Evolutionary conservation across 139 green algal species (phyloP).

Genomic region (Mychonastes homosphaera): DNA sequence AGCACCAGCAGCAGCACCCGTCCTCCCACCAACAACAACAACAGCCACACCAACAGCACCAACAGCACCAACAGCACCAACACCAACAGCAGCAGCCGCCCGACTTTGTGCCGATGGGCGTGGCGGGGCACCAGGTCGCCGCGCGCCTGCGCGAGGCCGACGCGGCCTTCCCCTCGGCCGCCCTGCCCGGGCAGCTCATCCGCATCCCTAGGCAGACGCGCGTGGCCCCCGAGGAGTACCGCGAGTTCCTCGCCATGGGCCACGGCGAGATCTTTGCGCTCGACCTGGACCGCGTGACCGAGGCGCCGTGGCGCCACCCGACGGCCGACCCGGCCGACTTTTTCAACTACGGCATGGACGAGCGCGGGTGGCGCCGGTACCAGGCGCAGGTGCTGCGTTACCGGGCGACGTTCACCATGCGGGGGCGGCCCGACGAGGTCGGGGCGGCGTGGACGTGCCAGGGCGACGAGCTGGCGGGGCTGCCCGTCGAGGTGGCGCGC

Average conservation of each 20-base stretch:
- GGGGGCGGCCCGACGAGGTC: slow-evolving; percentile 19
- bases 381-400: slow-evolving; percentile 32
- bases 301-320: slow-evolving; percentile 60
- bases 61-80: neutral
- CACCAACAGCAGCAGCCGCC: neutral
- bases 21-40: neutral
- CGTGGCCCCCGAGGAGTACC: slow-evolving; percentile 77
- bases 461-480: neutral
- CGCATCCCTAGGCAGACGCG: slow-evolving; percentile 72
- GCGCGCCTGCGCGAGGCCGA: slow-evolving; percentile 18
- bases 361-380: slow-evolving; percentile 64
- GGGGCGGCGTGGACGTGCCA: neutral
- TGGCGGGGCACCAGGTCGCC: slow-evolving; percentile 14
- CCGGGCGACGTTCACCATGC: slow-evolving; percentile 23
- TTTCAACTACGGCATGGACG: slow-evolving; percentile 79
- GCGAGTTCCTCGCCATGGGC: slow-evolving; percentile 74
- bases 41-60: slow-evolving; percentile 9
- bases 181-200: slow-evolving; percentile 41
- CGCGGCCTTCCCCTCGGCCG: slow-evolving; percentile 46
- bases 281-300: slow-evolving; percentile 64
- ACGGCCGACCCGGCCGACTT: slow-evolving; percentile 60
- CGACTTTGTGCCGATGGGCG: slow-evolving; percentile 14
- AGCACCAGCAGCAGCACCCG: neutral
- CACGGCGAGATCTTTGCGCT: slow-evolving; percentile 82
- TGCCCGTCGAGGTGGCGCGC: slow-evolving; percentile 31